phyloP scores from a whole-genome alignment of 805 yeast species.

The Wickerhamomyces pijperi region DNA sequence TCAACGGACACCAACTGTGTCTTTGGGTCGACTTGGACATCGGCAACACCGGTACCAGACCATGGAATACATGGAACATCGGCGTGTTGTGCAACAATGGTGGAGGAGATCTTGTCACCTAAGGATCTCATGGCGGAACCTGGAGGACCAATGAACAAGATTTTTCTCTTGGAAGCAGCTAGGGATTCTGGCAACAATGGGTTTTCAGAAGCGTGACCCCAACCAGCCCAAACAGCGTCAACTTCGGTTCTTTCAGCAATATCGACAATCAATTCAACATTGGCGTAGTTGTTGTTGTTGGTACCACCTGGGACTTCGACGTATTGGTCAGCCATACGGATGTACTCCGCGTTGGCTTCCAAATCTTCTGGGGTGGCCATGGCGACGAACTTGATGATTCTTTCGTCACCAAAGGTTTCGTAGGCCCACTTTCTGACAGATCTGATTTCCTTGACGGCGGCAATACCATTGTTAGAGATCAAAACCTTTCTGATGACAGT shows the following conservation, averaged over 20 bases:
- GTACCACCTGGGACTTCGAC: constrained; percentile 99
- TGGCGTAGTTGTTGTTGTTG: constrained; percentile 95
- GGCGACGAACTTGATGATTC: constrained; percentile 86
- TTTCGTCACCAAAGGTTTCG: constrained; percentile 95
- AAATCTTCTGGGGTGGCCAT: constrained; percentile 99
- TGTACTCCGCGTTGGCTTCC: constrained; percentile 93
- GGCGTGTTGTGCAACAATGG: constrained; percentile 98
- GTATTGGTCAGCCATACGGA: constrained; percentile 98
- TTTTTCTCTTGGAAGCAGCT: constrained; percentile 84
- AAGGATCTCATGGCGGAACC: constrained; percentile 99
- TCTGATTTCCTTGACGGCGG: constrained; percentile 96
- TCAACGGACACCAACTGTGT: constrained; percentile 83
- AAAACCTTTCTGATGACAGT: constrained; percentile 82
- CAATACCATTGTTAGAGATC: constrained; percentile 98
- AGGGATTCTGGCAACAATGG: constrained; percentile 87
- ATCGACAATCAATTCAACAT: constrained; percentile 93
- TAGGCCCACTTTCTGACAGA: constrained; percentile 98
- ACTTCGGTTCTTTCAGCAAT: constrained; percentile 93
- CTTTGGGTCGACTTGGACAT: constrained; percentile 55
- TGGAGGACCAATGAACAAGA: constrained; percentile 96
- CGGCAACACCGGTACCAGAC: constrained; percentile 96
- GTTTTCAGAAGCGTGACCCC: constrained; percentile 99
- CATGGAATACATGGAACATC: constrained; percentile 98
- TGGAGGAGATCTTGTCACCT: constrained; percentile 96
- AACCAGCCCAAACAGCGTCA: constrained; percentile 99